phyloP scores from a whole-genome alignment of 1,139 yeast genomes.

The Taphrina populina region DNA sequence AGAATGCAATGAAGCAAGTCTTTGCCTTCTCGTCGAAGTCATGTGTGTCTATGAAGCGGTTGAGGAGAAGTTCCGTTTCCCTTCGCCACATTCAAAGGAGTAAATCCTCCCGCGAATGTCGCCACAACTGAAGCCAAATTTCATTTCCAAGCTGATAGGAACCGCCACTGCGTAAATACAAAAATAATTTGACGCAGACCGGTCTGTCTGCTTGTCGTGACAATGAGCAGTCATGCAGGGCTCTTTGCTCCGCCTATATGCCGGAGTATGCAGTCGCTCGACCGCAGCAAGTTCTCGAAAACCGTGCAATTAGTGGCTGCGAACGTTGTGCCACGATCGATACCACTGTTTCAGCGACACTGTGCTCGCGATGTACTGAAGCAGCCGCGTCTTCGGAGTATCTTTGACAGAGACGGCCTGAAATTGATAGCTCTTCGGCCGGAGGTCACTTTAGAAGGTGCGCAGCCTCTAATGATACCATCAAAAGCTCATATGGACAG shows the following conservation, averaged over 20 bases:
- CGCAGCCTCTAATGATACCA: background rate
- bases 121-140: no score
- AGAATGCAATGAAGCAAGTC: no score
- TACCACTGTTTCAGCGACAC: constrained; percentile 28
- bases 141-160: no score
- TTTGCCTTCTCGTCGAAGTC: no score
- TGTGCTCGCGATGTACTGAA: constrained; percentile 29
- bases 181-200: no score
- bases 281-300: constrained; percentile 27
- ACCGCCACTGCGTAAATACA: no score
- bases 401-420: constrained; percentile 5
- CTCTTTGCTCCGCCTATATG: constrained; percentile 60
- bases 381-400: constrained; percentile 19
- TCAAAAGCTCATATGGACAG: constrained; percentile 5
- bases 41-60: no score
- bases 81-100: no score
- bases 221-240: background rate
- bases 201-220: no score
- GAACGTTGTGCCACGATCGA: constrained; percentile 19
- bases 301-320: constrained; percentile 28
- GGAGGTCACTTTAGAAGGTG: constrained; percentile 16
- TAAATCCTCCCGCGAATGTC: no score
- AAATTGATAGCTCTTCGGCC: constrained; percentile 30
- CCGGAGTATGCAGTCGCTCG: constrained; percentile 55
- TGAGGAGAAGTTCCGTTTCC: no score